A percentile compares a stretch with the other conserved stretches of the same genome.
These are phyloP conservation scores for Elsinoe arachidis DNA, from an alignment of 2,329 filamentous ascomycete species.

Conservation along the genomic window DNA sequence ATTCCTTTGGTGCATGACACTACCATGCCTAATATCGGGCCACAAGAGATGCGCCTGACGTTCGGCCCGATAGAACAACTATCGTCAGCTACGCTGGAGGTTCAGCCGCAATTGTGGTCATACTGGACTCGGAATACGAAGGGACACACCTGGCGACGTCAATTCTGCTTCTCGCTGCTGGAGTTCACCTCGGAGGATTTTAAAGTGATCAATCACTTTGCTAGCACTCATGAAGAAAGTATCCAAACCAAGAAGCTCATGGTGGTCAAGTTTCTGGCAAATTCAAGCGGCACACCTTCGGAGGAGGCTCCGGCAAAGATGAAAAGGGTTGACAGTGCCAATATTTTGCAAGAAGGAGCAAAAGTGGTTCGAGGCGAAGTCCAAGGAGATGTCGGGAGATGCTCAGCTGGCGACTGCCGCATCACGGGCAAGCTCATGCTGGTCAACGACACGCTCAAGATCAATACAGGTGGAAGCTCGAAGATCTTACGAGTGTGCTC, in stretches of 20 bases:
- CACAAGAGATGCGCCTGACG: constrained; percentile 2
- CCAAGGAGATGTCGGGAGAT: constrained; percentile 44
- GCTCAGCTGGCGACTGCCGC: constrained; percentile 44
- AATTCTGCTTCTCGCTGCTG: constrained; percentile 57
- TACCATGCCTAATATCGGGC: not conserved
- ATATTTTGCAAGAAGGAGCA: not conserved
- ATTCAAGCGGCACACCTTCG: not conserved
- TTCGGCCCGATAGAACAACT: not conserved
- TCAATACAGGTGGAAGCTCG: constrained; percentile 36
- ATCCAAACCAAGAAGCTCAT: constrained; percentile 7
- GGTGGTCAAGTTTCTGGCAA: constrained; percentile 1
- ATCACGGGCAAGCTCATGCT: constrained; percentile 39
- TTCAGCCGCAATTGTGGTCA: constrained; percentile 30
- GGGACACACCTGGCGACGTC: constrained; percentile 47
- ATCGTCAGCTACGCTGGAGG: not conserved
- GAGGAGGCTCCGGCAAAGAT: not conserved
- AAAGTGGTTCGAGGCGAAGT: too few relatives aligned
- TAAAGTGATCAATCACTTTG: constrained; percentile 50
- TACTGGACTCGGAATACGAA: constrained; percentile 29
- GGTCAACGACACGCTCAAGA: constrained; percentile 36
- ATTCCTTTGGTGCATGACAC: constrained; percentile 26
- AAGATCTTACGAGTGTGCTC: constrained; percentile 32
- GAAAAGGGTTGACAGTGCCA: not conserved
- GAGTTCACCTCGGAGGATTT: constrained; percentile 58
- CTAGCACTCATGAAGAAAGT: constrained; percentile 32